phyloP scores from a whole-genome alignment of 768 basidiomycete genomes.

The Psilocybe tampanensis region DNA sequence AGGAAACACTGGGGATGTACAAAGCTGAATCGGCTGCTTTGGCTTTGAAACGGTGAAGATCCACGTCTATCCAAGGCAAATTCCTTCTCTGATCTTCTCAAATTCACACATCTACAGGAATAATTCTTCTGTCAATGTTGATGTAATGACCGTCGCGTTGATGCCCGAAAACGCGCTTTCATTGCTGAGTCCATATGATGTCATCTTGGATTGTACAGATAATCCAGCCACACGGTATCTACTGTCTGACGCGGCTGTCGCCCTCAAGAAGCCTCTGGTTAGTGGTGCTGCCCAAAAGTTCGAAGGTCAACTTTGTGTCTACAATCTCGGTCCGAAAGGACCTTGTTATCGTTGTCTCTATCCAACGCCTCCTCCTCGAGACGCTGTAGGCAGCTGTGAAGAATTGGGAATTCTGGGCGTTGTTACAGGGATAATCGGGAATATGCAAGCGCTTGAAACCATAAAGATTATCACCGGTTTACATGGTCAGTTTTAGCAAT shows the following conservation, averaged over 20 bases:
- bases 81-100: neutral
- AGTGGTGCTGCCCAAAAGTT: constrained; percentile 90
- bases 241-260: constrained; percentile 83
- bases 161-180: constrained; percentile 63
- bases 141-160: constrained; percentile 56
- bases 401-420: constrained; percentile 88
- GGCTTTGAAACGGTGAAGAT: constrained; percentile 61
- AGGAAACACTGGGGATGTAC: constrained; percentile 69
- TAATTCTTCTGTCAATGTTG: constrained; percentile 69
- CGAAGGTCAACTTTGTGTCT: constrained; percentile 80
- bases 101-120: constrained; percentile 48
- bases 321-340: constrained; percentile 67
- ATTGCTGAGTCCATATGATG: constrained; percentile 63
- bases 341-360: constrained; percentile 97
- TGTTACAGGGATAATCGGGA: constrained; percentile 89
- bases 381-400: constrained; percentile 75
- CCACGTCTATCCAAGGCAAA: neutral
- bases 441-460: constrained; percentile 86
- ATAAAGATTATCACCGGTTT: constrained; percentile 76
- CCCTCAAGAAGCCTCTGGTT: constrained; percentile 78
- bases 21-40: constrained; percentile 84
- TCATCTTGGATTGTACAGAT: constrained; percentile 94
- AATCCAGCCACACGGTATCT: constrained; percentile 92
- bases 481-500: constrained; percentile 48
- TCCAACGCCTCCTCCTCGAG: constrained; percentile 72